Evolutionary conservation across 2,329 filamentous ascomycete genomes (phyloP).

Genomic region (Aphanoascus verrucosus): DNA sequence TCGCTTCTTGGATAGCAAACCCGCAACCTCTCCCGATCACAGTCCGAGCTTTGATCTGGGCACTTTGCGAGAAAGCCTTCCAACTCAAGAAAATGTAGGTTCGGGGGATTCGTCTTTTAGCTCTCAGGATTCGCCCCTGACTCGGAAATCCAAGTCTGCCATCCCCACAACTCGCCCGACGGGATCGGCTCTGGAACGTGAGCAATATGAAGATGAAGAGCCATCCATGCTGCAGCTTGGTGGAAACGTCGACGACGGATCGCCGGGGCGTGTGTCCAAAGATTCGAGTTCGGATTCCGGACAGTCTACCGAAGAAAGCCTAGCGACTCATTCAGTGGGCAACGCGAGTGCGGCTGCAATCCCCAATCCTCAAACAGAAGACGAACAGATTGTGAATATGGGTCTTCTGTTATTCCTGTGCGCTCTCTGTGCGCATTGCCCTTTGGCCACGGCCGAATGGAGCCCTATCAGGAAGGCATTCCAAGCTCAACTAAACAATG

Average conservation of each 20-base stretch:
- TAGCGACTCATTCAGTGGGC: too few relatives aligned
- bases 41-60: too few relatives aligned
- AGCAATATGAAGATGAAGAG: too few relatives aligned
- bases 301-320: too few relatives aligned
- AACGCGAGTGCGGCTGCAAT: neutral
- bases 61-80: too few relatives aligned
- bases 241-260: too few relatives aligned
- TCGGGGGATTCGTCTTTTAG: neutral
- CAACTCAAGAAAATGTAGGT: neutral
- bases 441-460: neutral
- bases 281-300: too few relatives aligned
- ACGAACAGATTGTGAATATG: neutral
- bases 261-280: too few relatives aligned
- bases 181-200: too few relatives aligned
- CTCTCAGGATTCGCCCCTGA: neutral
- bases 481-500: neutral
- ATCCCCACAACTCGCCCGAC: neutral
- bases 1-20: too few relatives aligned
- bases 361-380: neutral
- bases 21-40: too few relatives aligned
- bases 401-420: neutral
- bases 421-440: neutral
- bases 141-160: neutral
- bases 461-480: neutral
- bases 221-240: too few relatives aligned